These are phyloP conservation scores for Trametes meyenii DNA, from an alignment of 768 basidiomycete species.

Conservation along the genomic window DNA sequence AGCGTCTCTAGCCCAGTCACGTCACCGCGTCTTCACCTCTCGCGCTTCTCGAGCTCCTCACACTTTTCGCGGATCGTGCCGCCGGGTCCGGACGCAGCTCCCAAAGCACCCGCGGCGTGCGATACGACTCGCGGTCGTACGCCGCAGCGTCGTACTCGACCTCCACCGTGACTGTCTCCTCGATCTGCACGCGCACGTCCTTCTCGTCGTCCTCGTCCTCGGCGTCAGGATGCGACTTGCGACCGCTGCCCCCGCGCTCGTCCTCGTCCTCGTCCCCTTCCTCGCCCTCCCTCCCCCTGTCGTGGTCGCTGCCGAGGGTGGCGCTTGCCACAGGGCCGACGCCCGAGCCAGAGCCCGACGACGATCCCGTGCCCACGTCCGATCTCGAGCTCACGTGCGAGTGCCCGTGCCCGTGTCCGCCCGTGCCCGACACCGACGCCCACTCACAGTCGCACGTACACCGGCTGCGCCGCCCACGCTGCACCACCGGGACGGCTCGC, in stretches of 20 bases:
- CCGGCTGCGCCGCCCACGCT: neutral
- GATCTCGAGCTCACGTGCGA: neutral
- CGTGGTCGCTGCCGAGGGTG: neutral
- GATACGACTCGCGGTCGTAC: constrained; percentile 26
- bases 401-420: neutral
- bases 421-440: neutral
- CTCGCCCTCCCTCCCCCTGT: neutral
- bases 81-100: neutral
- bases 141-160: constrained; percentile 20
- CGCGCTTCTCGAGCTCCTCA: neutral
- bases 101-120: constrained; percentile 23
- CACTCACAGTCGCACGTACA: neutral
- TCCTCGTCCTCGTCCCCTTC: neutral
- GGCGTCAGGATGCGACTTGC: neutral
- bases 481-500: neutral
- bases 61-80: neutral
- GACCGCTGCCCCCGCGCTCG: neutral
- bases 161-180: constrained; percentile 28
- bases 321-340: constrained; percentile 2
- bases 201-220: constrained; percentile 2
- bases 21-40: neutral
- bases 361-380: neutral
- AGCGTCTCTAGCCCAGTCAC: neutral
- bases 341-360: neutral
- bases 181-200: constrained; percentile 29